Conservation (phyloP, 768 basidiomycete species). For the Pleurotus pulmonarius region DNA sequence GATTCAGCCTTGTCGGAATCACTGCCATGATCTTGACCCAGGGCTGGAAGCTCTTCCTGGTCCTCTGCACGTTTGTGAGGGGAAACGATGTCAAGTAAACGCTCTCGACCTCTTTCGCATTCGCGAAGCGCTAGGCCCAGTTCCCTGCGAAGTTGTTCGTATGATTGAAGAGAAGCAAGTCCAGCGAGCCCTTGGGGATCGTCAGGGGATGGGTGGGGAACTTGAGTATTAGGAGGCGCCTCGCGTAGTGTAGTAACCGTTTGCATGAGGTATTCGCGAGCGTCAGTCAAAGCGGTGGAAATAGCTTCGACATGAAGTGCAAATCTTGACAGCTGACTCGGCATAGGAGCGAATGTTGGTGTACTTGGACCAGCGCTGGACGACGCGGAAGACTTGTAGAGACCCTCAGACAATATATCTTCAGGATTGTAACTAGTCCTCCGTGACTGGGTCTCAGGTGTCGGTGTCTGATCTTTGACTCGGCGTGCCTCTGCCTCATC, state of each 20-base stretch:
- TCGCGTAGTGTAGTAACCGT: conserved; percentile 59
- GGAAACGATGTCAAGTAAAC: conserved; percentile 54
- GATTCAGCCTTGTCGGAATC: conserved; percentile 51
- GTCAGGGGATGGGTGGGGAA: conserved; percentile 10
- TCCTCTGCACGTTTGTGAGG: conserved; percentile 31
- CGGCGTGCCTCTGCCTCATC: conserved; percentile 54
- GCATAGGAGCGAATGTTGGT: conserved; percentile 69
- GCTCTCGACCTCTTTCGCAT: conserved; percentile 75
- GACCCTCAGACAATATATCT: conserved; percentile 15
- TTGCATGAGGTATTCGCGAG: conserved; percentile 59
- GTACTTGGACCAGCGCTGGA: conserved; percentile 9
- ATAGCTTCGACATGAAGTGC: conserved; percentile 73
- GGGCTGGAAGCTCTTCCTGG: conserved; percentile 43
- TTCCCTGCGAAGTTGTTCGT: conserved; percentile 72
- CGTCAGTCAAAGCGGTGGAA: conserved; percentile 64
- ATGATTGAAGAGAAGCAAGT: conserved; percentile 59
- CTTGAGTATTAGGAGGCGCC: conserved; percentile 1
- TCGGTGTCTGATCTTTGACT: conserved; percentile 48
- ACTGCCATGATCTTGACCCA: conserved; percentile 47
- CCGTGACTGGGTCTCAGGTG: conserved; percentile 22
- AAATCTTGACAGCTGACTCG: conserved; percentile 64
- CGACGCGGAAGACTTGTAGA: neutral
- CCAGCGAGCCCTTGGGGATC: conserved; percentile 19
- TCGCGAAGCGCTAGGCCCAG: conserved; percentile 76
- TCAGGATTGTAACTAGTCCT: conserved; percentile 16